A percentile compares a stretch with the other conserved stretches of the same genome.
Conservation (phyloP, 2,329 filamentous ascomycete species). For the Diplocarpon mali region DNA sequence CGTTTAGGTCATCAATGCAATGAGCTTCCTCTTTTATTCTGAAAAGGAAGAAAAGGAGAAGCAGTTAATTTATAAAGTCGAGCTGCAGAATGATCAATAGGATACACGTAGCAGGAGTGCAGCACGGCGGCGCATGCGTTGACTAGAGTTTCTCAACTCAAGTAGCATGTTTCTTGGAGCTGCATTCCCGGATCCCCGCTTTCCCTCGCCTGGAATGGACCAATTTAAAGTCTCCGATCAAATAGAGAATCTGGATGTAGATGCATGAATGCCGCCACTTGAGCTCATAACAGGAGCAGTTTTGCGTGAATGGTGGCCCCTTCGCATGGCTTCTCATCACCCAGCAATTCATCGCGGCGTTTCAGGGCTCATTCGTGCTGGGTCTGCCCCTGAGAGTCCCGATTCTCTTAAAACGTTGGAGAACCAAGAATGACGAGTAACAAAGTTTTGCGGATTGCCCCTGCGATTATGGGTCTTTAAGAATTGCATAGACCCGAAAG, state of each 20-base stretch:
- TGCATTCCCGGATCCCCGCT: background rate
- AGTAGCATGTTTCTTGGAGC: conserved; percentile 4
- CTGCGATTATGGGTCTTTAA: background rate
- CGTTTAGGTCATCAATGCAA: no score
- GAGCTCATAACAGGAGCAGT: conserved; percentile 1
- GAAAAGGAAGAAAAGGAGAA: no score
- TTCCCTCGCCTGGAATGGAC: background rate
- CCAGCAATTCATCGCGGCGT: conserved; percentile 4
- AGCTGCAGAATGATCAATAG: no score
- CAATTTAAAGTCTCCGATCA: conserved; percentile 4
- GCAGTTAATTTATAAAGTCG: no score
- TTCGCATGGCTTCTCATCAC: background rate
- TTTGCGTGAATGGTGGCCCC: conserved; percentile 8
- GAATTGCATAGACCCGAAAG: background rate
- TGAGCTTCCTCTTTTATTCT: no score
- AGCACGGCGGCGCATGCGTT: no score
- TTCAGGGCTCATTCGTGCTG: conserved; percentile 4
- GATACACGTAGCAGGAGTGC: no score
- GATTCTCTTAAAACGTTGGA: conserved; percentile 5
- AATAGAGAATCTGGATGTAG: conserved; percentile 7
- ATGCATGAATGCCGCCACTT: conserved; percentile 8
- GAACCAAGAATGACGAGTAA: conserved; percentile 4
- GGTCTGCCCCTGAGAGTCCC: conserved; percentile 1
- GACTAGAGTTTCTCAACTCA: conserved; percentile 2
- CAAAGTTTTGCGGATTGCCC: conserved; percentile 1